Evolutionary conservation across 2,329 filamentous ascomycete genomes (phyloP).

Genomic region (Arthrobotrys musiformis): DNA sequence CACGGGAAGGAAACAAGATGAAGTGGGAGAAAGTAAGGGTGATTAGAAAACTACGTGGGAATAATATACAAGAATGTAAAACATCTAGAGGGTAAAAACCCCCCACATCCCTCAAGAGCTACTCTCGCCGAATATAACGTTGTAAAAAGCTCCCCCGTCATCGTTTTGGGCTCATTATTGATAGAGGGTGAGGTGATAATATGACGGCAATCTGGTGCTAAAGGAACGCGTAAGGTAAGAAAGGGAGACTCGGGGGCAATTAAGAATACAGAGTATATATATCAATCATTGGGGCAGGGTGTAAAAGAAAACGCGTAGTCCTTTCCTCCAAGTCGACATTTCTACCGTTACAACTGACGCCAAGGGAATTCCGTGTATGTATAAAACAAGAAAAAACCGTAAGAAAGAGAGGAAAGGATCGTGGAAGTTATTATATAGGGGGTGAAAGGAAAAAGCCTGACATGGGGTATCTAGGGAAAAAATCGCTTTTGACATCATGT

Average conservation of each 20-base stretch:
- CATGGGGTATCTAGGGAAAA: constrained; percentile 14
- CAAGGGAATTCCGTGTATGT: constrained; percentile 35
- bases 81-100: not conserved
- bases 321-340: constrained; percentile 21
- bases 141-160: not conserved
- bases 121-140: not conserved
- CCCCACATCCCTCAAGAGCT: not conserved
- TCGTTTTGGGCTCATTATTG: not conserved
- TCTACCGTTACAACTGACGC: constrained; percentile 37
- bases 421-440: constrained; percentile 1
- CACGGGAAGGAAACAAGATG: not conserved
- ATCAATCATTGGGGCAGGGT: not conserved
- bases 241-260: not conserved
- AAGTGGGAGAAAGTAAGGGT: not conserved
- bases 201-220: not conserved
- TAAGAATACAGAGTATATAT: constrained; percentile 14
- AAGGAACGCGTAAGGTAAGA: not conserved
- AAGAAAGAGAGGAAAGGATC: constrained; percentile 12
- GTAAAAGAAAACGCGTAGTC: not conserved
- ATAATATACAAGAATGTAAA: constrained; percentile 9
- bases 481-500: constrained; percentile 17
- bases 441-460: not conserved
- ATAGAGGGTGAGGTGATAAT: not conserved
- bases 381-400: not conserved
- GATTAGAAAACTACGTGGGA: not conserved